phyloP scores from a whole-genome alignment of 2,329 filamentous ascomycete species.

The Fusarium sp. region DNA sequence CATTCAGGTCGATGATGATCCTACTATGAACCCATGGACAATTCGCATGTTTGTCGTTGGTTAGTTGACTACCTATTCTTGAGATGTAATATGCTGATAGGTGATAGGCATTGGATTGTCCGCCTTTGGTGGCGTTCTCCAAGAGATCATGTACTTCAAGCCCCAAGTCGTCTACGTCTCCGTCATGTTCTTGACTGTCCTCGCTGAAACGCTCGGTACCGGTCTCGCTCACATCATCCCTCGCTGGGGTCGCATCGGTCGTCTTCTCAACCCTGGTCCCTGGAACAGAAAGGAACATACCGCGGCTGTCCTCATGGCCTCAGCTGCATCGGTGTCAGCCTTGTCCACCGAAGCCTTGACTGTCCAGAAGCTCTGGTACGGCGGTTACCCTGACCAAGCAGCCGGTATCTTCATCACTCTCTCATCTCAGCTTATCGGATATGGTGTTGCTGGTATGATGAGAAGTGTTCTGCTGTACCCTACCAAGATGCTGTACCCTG shows the following conservation, averaged over 20 bases:
- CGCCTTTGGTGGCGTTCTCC: constrained; percentile 37
- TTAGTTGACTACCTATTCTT: neutral
- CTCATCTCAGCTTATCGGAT: constrained; percentile 62
- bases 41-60: constrained; percentile 40
- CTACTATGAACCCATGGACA: constrained; percentile 40
- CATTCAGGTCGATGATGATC: constrained; percentile 43
- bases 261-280: constrained; percentile 31
- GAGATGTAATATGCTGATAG: neutral
- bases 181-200: constrained; percentile 41
- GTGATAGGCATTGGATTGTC: constrained; percentile 34
- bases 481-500: constrained; percentile 55
- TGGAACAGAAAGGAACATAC: constrained; percentile 48
- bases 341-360: constrained; percentile 55
- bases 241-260: constrained; percentile 18
- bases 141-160: constrained; percentile 44
- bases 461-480: constrained; percentile 60
- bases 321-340: constrained; percentile 52
- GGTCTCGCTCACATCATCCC: constrained; percentile 25
- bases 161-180: constrained; percentile 42
- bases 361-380: constrained; percentile 61
- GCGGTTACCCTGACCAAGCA: constrained; percentile 52
- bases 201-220: constrained; percentile 32
- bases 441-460: constrained; percentile 61
- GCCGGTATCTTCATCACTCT: constrained; percentile 59
- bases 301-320: constrained; percentile 58